Conservation (phyloP, 2,329 filamentous ascomycete species). For the Sordariomycetes sp. region DNA sequence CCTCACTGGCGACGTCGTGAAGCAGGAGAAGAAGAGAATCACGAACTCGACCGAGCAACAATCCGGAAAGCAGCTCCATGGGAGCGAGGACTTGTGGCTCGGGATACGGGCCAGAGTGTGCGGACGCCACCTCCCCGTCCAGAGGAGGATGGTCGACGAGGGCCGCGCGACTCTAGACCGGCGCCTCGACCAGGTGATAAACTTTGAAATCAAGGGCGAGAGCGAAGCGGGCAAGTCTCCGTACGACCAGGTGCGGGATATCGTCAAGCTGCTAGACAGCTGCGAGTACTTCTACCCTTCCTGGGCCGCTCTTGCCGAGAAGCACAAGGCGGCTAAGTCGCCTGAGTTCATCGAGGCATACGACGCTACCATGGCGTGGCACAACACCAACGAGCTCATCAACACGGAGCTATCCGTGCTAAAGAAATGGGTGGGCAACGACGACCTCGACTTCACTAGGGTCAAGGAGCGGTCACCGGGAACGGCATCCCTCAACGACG, state of each 20-base stretch:
- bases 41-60: constrained; percentile 60
- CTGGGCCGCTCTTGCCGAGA: constrained; percentile 55
- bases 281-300: constrained; percentile 79
- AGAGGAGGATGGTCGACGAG: constrained; percentile 81
- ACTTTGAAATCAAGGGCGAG: constrained; percentile 88
- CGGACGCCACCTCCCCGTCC: constrained; percentile 70
- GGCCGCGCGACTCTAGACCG: constrained; percentile 60
- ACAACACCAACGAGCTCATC: constrained; percentile 93
- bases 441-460: constrained; percentile 81
- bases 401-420: constrained; percentile 86
- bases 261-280: constrained; percentile 82
- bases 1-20: constrained; percentile 89
- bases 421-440: constrained; percentile 93
- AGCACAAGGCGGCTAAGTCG: constrained; percentile 66
- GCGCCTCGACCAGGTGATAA: constrained; percentile 74
- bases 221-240: constrained; percentile 83
- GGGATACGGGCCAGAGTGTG: constrained; percentile 74
- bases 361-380: constrained; percentile 85
- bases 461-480: constrained; percentile 55
- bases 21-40: constrained; percentile 92
- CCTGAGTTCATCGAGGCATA: constrained; percentile 68
- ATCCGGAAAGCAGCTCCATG: constrained; percentile 50
- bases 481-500: constrained; percentile 50
- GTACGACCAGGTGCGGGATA: constrained; percentile 76
- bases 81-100: constrained; percentile 67